A percentile compares a stretch with the other conserved stretches of the same genome.
phyloP scores from a whole-genome alignment of 2,329 filamentous ascomycete species.

The Exophiala phaeomuriformis region DNA sequence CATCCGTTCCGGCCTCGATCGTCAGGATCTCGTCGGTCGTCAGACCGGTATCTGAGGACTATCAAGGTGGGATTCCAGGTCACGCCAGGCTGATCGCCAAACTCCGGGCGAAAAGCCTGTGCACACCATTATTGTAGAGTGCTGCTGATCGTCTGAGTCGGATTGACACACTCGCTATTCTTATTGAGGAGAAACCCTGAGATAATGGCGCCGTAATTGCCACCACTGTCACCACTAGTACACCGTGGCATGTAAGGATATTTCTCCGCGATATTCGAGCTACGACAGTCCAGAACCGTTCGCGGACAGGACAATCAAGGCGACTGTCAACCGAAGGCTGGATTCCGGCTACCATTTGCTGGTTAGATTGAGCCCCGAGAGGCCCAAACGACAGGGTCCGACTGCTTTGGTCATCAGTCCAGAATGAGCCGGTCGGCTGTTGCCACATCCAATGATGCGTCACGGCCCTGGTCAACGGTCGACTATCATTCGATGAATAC shows the following conservation, averaged over 20 bases:
- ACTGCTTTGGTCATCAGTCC: neutral
- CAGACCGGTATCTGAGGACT: neutral
- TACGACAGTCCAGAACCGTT: neutral
- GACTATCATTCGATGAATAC: neutral
- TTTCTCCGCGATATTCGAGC: slow-evolving; percentile 2
- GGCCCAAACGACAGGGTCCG: neutral
- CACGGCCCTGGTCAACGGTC: neutral
- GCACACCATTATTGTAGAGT: neutral
- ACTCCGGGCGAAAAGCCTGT: neutral
- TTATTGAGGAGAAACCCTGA: neutral
- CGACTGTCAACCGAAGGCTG: neutral
- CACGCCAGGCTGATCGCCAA: neutral
- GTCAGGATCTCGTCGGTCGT: neutral
- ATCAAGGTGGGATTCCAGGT: neutral
- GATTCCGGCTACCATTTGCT: neutral
- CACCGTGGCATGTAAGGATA: neutral
- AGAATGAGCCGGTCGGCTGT: neutral
- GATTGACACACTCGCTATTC: neutral
- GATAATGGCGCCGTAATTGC: neutral
- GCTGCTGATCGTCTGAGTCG: neutral
- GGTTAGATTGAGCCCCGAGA: neutral
- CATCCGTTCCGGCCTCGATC: neutral
- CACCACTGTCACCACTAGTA: neutral
- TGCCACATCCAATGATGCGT: neutral
- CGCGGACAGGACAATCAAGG: neutral